Conservation (phyloP, 352 stramenopile genomes). For the Phytophthora pluvialis region DNA sequence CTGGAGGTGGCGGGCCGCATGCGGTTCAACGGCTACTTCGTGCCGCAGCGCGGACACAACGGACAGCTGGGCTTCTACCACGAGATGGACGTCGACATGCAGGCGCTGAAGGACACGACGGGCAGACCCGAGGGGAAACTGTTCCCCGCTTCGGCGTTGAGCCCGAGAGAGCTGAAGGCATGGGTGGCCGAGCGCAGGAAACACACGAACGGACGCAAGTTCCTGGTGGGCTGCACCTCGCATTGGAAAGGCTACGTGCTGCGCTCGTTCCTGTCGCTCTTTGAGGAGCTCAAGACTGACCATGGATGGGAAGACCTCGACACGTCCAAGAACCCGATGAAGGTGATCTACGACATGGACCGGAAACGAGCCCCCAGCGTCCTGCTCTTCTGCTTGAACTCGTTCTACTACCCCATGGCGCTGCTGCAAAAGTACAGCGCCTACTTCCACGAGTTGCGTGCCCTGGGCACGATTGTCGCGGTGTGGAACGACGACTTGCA, state of each 20-base stretch:
- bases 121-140: constrained; percentile 46
- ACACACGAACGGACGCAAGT: constrained; percentile 77
- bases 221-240: constrained; percentile 66
- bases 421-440: constrained; percentile 63
- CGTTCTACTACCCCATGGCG: constrained; percentile 69
- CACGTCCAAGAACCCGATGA: constrained; percentile 55
- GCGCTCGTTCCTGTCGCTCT: constrained; percentile 70
- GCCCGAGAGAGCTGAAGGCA: constrained; percentile 56
- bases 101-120: constrained; percentile 44
- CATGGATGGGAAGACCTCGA: constrained; percentile 72
- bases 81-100: constrained; percentile 83
- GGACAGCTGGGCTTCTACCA: constrained; percentile 77
- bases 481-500: constrained; percentile 85
- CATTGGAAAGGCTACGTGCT: constrained; percentile 72
- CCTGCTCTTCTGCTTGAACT: constrained; percentile 83
- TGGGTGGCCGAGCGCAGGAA: constrained; percentile 69
- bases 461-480: constrained; percentile 69
- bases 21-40: constrained; percentile 63
- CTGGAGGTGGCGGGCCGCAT: constrained; percentile 60
- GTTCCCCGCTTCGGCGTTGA: constrained; percentile 47
- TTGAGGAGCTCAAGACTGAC: constrained; percentile 67
- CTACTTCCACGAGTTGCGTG: constrained; percentile 75
- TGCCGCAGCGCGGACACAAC: constrained; percentile 39
- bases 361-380: constrained; percentile 64
- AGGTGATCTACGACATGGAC: constrained; percentile 72